Evolutionary conservation across 257 asterid species (phyloP).

Genomic region (Verbena officinalis): DNA sequence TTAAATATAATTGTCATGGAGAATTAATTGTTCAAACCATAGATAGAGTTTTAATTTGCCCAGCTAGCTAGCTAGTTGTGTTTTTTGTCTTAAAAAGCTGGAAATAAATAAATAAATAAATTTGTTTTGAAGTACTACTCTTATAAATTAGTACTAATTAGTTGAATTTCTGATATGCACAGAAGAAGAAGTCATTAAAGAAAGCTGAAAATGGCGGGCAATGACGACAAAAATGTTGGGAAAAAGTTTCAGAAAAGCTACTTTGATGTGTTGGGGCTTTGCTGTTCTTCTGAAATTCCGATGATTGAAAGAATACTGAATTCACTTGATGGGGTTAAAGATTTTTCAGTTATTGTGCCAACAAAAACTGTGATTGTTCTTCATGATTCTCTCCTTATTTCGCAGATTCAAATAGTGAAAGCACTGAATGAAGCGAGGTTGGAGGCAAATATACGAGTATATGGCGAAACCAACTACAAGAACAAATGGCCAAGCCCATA

Average conservation of each 20-base stretch:
- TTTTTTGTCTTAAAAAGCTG: too few relatives aligned
- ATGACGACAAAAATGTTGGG: conserved; percentile 17
- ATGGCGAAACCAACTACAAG: conserved; percentile 39
- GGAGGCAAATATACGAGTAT: conserved; percentile 60
- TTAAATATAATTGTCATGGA: too few relatives aligned
- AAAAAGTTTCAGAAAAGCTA: conserved; percentile 68
- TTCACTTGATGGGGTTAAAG: conserved; percentile 69
- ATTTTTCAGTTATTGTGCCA: conserved; percentile 64
- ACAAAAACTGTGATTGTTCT: conserved; percentile 39
- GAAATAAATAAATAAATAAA: too few relatives aligned
- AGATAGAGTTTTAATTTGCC: too few relatives aligned
- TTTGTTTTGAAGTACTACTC: too few relatives aligned
- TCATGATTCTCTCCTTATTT: conserved; percentile 55
- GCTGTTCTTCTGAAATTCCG: conserved; percentile 41
- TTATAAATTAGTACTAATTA: too few relatives aligned
- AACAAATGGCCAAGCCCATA: conserved; percentile 59
- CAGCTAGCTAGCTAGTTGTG: too few relatives aligned
- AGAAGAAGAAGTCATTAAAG: not conserved
- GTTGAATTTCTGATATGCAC: not conserved
- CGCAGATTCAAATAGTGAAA: conserved; percentile 50
- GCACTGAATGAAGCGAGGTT: conserved; percentile 52
- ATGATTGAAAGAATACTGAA: conserved; percentile 44
- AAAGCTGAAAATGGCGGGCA: conserved; percentile 8
- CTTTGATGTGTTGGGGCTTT: conserved; percentile 81
- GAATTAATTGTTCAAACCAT: too few relatives aligned